Evolutionary conservation across 2,329 filamentous ascomycete species (phyloP), one percentile per base, ranked within the genome.

Genomic region (Colletotrichum cereale): DNA sequence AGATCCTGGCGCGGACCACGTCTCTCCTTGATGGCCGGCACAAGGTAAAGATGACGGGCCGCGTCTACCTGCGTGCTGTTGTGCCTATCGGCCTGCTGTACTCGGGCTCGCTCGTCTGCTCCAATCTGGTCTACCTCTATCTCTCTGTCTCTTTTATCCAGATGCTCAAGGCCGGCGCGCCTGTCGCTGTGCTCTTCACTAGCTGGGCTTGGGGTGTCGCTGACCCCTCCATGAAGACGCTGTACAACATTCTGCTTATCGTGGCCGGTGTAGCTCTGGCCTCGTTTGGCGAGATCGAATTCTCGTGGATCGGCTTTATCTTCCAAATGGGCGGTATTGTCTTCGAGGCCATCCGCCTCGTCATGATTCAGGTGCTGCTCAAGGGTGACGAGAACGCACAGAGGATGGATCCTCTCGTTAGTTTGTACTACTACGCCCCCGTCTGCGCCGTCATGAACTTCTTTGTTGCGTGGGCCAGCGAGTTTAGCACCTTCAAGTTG

Each of bases 331-430:
- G 87, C 71, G 94, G 93, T 74, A 93, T 95, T 75, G 80, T 92
- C 62, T 96, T 95, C 78, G 94, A 97, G 84, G 93, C 94, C 55
- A 87, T 93, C 73, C 91, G 94, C 72, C 85, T 96, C 74, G 91
- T 95, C 82, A 94, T 97, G 92, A 93, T 96, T 68, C 92, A 97
- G 83, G 90, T 92, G 72, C 86, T 97, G 76, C 89, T 97, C 62
- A 93, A 90, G 78, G 91, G 88, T 42, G 88, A 92, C 62, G 93
- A 94, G 55, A 71, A 62, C 61, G 70, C 70, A 21, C 81, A 93
- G 84, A 94, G 93, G 85, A 96, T 97, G 94, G 93, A 96, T 78
- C 93, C 94, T 44, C 87, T 97, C 44, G 93, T 96, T 73, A 94
- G 93, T 40, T 88, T 97, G 29, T 97, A 97, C 87, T 97, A 97